Conservation (phyloP, 108 stramenopile species). For the Cyclotella cryptica region DNA sequence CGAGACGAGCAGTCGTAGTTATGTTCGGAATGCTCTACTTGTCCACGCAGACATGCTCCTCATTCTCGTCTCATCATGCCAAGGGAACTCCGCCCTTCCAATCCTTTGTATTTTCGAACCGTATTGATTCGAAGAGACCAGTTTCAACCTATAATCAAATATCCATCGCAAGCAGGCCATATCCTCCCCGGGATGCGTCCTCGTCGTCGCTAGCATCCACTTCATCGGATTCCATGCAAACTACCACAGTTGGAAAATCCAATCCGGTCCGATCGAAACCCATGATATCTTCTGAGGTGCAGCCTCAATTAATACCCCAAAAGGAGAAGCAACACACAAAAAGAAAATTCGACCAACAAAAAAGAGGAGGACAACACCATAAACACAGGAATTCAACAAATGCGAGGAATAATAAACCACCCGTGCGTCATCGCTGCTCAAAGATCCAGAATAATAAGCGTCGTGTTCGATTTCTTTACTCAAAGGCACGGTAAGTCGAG, state of each 20-base stretch:
- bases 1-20: no score
- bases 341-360: background rate
- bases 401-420: background rate
- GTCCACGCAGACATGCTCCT: no score
- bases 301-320: background rate
- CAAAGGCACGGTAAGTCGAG: slow-evolving; percentile 28
- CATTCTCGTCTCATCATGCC: no score
- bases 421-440: slow-evolving; percentile 9
- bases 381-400: background rate
- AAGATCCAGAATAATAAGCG: slow-evolving; percentile 28
- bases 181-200: no score
- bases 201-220: background rate
- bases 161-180: no score
- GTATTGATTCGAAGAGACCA: no score
- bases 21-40: no score
- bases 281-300: background rate
- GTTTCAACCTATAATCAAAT: no score
- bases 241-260: background rate
- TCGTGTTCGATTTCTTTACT: slow-evolving; percentile 31
- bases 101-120: no score
- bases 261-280: background rate
- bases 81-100: no score
- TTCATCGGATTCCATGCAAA: background rate
- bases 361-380: background rate
- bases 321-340: background rate